Evolutionary conservation across 2,329 filamentous ascomycete genomes (phyloP).

Genomic region (Lasiodiplodia hormozganensis): DNA sequence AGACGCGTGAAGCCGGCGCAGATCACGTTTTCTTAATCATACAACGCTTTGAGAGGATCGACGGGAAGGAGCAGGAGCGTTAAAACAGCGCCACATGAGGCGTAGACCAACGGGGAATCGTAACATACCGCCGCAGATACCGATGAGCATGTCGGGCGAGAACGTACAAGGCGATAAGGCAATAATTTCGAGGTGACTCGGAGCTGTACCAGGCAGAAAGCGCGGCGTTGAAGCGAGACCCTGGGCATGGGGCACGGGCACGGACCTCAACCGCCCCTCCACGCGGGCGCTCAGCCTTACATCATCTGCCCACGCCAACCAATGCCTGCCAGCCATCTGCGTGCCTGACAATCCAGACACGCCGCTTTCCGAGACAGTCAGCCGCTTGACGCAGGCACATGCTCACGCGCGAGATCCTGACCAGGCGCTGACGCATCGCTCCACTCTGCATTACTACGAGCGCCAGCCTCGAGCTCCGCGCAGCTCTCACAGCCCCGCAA

Average conservation of each 20-base stretch:
- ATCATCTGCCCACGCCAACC: constrained; percentile 23
- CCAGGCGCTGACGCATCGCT: constrained; percentile 25
- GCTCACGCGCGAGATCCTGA: constrained; percentile 17
- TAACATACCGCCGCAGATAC: constrained; percentile 72
- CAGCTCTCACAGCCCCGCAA: background rate
- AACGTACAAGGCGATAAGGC: background rate
- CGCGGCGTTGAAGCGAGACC: constrained; percentile 2
- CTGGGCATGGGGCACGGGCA: background rate
- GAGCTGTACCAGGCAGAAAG: background rate
- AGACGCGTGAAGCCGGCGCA: background rate
- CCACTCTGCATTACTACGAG: background rate
- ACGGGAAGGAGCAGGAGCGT: background rate
- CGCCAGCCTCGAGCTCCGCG: background rate
- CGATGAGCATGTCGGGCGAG: constrained; percentile 70
- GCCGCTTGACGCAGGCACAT: constrained; percentile 29
- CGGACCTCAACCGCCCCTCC: background rate
- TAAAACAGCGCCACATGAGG: background rate
- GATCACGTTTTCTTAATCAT: background rate
- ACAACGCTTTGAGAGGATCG: background rate
- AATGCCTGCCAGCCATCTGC: background rate
- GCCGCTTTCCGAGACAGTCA: constrained; percentile 14
- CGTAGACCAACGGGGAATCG: background rate
- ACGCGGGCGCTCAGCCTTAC: constrained; percentile 17
- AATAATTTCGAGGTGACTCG: background rate
- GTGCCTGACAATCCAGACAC: constrained; percentile 11